Percentiles rank a stretch among this genome's conserved stretches.
Evolutionary conservation across 2,329 filamentous ascomycete genomes (phyloP).

Genomic region (Uncinocarpus reesii): DNA sequence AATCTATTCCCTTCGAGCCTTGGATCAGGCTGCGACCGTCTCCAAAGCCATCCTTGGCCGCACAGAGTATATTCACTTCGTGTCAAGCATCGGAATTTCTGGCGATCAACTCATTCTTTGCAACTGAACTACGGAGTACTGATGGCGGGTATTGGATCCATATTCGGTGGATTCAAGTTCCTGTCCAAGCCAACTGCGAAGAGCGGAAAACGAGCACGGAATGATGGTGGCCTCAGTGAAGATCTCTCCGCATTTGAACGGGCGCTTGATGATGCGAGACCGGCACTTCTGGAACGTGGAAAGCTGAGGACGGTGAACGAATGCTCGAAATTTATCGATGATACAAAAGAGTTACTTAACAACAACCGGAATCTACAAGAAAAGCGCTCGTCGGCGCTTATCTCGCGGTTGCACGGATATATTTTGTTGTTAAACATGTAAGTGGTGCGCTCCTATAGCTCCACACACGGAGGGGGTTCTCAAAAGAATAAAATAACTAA

Average conservation of each 20-base stretch:
- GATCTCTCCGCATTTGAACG: constrained; percentile 1
- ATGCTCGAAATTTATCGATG: neutral
- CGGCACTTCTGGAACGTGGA: neutral
- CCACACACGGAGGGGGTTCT: no score
- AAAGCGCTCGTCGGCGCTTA: neutral
- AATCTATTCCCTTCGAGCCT: no score
- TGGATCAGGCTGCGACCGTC: neutral
- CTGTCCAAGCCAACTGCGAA: neutral
- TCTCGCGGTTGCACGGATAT: neutral
- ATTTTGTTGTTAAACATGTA: constrained; percentile 3
- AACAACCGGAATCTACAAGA: neutral
- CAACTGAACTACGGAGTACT: neutral
- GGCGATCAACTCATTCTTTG: neutral
- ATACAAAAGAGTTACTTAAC: constrained; percentile 2
- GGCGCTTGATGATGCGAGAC: neutral
- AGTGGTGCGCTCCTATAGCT: neutral
- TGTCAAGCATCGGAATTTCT: no score
- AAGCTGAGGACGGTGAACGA: constrained; percentile 1
- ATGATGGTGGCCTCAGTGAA: neutral
- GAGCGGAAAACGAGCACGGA: neutral
- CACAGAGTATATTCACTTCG: no score
- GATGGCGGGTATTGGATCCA: neutral
- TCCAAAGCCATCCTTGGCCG: no score
- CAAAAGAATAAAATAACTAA: no score
- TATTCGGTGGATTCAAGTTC: neutral